These are phyloP conservation scores for Luvunga scandens DNA, from an alignment of 345 rosid genomes.

Conservation along the genomic window DNA sequence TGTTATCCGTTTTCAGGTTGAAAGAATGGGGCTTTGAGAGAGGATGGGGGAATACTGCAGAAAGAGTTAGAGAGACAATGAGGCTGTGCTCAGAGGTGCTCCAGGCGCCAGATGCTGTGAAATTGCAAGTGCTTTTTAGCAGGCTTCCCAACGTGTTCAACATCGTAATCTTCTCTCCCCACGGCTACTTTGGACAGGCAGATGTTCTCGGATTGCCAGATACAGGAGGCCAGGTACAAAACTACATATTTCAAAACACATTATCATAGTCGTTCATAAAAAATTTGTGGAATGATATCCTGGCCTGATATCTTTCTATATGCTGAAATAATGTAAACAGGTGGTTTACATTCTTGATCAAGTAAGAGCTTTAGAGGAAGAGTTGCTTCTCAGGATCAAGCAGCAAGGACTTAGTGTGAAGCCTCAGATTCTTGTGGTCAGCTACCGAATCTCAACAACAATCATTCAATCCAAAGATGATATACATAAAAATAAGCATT, in stretches of 20 bases:
- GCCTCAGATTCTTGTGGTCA: slow-evolving; percentile 89
- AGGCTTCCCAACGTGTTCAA: slow-evolving; percentile 77
- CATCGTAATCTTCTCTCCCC: slow-evolving; percentile 85
- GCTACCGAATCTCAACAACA: slow-evolving; percentile 2
- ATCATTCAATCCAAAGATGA: not conserved
- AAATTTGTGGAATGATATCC: too few species aligned
- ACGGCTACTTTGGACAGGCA: slow-evolving; percentile 88
- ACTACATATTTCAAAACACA: not conserved
- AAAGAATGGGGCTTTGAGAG: slow-evolving; percentile 53
- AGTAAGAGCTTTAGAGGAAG: slow-evolving; percentile 91
- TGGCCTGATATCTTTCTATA: not conserved
- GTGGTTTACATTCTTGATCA: slow-evolving; percentile 98
- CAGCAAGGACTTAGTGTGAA: slow-evolving; percentile 70
- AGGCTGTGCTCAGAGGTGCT: slow-evolving; percentile 47
- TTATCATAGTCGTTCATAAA: not conserved
- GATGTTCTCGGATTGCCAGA: slow-evolving; percentile 95
- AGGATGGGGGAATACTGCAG: slow-evolving; percentile 68
- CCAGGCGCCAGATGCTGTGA: slow-evolving; percentile 50
- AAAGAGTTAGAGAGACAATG: slow-evolving; percentile 47
- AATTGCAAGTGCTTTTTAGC: slow-evolving; percentile 56
- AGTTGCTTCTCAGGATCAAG: slow-evolving; percentile 58
- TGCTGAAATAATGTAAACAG: slow-evolving; percentile 26
- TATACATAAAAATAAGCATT: not conserved
- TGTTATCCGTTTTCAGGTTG: slow-evolving; percentile 30
- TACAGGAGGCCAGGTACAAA: slow-evolving; percentile 83